Evolutionary conservation across 202 grass and related monocot species (phyloP).

Genomic region (Panicum hallii): DNA sequence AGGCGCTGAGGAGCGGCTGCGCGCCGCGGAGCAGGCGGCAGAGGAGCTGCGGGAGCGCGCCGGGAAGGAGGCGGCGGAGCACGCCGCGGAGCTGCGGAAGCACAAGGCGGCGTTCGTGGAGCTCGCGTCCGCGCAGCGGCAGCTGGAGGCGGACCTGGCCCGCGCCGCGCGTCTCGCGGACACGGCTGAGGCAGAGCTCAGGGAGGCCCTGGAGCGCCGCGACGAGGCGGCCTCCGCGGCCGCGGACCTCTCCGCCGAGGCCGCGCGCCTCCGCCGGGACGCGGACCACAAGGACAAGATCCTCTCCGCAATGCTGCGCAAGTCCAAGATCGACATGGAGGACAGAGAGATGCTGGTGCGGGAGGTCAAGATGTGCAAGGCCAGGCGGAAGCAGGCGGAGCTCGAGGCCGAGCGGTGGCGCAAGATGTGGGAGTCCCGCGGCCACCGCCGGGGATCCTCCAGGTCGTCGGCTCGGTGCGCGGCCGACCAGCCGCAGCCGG

Average conservation of each 20-base stretch:
- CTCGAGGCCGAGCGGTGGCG: conserved; percentile 70
- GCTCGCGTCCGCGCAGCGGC: conserved; percentile 66
- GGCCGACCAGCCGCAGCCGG: conserved; percentile 16
- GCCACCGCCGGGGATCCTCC: conserved; percentile 51
- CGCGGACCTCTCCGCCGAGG: conserved; percentile 56
- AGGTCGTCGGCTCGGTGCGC: conserved; percentile 45
- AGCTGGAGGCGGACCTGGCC: conserved; percentile 67
- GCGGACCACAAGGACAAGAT: conserved; percentile 88
- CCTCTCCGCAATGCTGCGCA: conserved; percentile 80
- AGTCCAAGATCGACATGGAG: conserved; percentile 80
- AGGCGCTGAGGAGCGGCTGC: conserved; percentile 56
- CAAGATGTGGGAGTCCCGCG: conserved; percentile 68
- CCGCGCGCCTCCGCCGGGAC: conserved; percentile 57
- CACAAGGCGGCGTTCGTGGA: conserved; percentile 68
- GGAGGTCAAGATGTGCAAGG: conserved; percentile 72
- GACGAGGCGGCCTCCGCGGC: conserved; percentile 50
- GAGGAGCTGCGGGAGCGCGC: conserved; percentile 58
- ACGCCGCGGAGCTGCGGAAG: conserved; percentile 63
- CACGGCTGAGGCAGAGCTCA: conserved; percentile 51
- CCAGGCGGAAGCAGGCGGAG: conserved; percentile 71
- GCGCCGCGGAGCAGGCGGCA: conserved; percentile 35
- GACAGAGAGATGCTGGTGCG: conserved; percentile 75
- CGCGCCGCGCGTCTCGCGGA: conserved; percentile 55
- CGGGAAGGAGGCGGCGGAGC: conserved; percentile 52
- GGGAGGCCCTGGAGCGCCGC: conserved; percentile 38